Evolutionary conservation across 164 flowering plant genomes (phyloP).

Genomic region (Nymphaea thermarum): DNA sequence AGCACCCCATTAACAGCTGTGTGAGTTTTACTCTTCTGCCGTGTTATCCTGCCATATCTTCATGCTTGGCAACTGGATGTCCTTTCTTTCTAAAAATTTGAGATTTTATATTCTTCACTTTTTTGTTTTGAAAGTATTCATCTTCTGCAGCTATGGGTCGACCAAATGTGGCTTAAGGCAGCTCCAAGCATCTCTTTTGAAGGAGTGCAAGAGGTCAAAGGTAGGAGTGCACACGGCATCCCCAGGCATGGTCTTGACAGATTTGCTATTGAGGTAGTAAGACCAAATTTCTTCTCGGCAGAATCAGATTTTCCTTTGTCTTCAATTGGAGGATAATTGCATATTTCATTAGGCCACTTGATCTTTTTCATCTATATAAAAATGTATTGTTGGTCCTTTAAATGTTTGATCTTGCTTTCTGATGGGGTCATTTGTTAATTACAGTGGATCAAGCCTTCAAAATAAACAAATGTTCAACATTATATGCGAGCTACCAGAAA

Average conservation of each 20-base stretch:
- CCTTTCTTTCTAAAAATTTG: neutral
- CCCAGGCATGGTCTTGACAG: constrained; percentile 98
- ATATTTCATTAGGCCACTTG: too few relatives aligned
- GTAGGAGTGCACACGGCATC: constrained; percentile 97
- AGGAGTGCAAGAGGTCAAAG: constrained; percentile 62
- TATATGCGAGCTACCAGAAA: constrained; percentile 96
- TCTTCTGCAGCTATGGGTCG: constrained; percentile 62
- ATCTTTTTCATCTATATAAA: too few relatives aligned
- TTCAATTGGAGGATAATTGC: too few relatives aligned
- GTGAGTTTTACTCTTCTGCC: constrained; percentile 31
- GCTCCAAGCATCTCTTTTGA: constrained; percentile 80
- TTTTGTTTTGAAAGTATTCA: neutral
- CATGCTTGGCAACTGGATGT: neutral
- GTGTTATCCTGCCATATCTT: neutral
- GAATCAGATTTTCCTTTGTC: too few relatives aligned
- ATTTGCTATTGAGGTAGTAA: constrained; percentile 72
- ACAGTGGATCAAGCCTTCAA: constrained; percentile 73
- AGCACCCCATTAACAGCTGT: constrained; percentile 98
- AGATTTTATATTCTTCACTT: neutral
- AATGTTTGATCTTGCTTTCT: too few relatives aligned
- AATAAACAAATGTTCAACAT: constrained; percentile 95
- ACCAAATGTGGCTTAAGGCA: constrained; percentile 95
- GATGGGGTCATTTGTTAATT: neutral
- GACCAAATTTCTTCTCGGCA: too few relatives aligned
- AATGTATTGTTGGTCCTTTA: too few relatives aligned